Conservation (phyloP, 305 asterid genomes). For the Solanum hybrid region DNA sequence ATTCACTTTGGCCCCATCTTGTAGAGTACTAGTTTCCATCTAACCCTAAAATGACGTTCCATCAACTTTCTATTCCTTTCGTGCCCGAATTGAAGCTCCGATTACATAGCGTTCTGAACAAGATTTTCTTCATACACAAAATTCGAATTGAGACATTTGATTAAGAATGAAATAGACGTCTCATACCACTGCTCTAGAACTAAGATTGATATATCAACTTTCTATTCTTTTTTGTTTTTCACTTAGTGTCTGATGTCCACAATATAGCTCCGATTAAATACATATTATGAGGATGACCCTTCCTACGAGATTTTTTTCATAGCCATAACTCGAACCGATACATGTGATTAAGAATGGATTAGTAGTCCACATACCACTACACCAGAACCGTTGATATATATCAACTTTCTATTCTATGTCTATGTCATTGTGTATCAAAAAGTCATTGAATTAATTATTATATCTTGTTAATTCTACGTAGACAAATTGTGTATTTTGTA, state of each 20-base stretch:
- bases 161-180: not conserved
- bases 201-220: not conserved
- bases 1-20: not conserved
- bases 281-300: not conserved
- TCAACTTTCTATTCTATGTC: conserved; percentile 11
- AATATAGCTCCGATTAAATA: too few species aligned
- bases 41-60: conserved; percentile 76
- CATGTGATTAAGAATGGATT: not conserved
- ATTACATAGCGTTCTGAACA: not conserved
- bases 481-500: conserved; percentile 13
- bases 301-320: too few species aligned
- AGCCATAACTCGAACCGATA: accelerated
- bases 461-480: conserved; percentile 1
- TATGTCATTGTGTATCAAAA: not conserved
- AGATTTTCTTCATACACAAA: too few species aligned
- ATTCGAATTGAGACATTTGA: not conserved
- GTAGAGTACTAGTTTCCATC: conserved; percentile 32
- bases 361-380: not conserved
- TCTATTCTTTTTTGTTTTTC: not conserved
- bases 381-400: not conserved
- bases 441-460: not conserved
- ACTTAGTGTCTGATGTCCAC: not conserved
- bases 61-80: conserved; percentile 30
- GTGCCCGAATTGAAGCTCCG: not conserved
- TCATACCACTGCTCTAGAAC: not conserved